A percentile compares a stretch with the other conserved stretches of the same genome.
phyloP scores from a whole-genome alignment of 2,329 filamentous ascomycete genomes.

The Apiospora phragmitis region DNA sequence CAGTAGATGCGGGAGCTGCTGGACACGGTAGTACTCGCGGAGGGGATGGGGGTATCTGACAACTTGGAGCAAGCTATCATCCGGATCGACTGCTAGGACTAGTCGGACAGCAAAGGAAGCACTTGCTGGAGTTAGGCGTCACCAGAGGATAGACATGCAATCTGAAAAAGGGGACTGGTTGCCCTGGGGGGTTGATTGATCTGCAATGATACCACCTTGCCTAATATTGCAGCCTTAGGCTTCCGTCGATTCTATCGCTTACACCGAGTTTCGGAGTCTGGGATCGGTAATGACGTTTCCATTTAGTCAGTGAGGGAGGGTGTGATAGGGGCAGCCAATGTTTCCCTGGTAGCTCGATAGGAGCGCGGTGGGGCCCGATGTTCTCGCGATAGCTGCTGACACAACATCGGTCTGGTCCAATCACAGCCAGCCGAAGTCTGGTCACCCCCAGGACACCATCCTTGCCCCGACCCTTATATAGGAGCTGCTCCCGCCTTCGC shows the following conservation, averaged over 20 bases:
- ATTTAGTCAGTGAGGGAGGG: neutral
- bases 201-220: neutral
- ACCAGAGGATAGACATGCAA: neutral
- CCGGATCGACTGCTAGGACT: neutral
- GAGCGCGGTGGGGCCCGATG: neutral
- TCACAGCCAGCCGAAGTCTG: neutral
- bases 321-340: neutral
- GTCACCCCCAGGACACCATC: neutral
- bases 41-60: neutral
- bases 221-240: neutral
- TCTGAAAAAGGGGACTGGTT: neutral
- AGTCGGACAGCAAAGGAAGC: neutral
- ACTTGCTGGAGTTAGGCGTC: neutral
- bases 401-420: neutral
- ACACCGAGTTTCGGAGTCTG: neutral
- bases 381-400: neutral
- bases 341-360: neutral
- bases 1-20: constrained; percentile 22
- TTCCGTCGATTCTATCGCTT: neutral
- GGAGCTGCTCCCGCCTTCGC: neutral
- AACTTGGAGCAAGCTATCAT: neutral
- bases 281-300: too few relatives aligned
- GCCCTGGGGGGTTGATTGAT: neutral
- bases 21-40: constrained; percentile 13
- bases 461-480: neutral